Conservation (phyloP, 1,284 basidiomycete genomes). For the Neolentinus lepideus region DNA sequence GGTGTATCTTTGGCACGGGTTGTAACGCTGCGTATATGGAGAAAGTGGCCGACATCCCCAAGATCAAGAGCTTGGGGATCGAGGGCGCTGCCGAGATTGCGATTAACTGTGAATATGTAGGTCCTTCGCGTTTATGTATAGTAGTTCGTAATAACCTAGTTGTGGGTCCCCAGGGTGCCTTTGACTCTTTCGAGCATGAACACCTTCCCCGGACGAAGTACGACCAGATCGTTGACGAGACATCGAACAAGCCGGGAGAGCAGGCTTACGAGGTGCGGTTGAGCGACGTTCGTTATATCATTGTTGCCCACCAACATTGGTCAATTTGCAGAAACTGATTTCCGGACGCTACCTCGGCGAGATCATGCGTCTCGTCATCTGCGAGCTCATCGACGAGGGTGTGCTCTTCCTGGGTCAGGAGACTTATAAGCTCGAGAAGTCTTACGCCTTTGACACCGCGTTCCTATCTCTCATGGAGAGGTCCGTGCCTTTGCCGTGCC, state of each 20-base stretch:
- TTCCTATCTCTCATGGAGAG: conserved; percentile 96
- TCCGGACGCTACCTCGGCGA: conserved; percentile 97
- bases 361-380: conserved; percentile 89
- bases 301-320: background rate
- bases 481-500: conserved; percentile 26
- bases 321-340: conserved; percentile 79
- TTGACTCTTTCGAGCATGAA: conserved; percentile 94
- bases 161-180: conserved; percentile 67
- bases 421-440: conserved; percentile 94
- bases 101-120: conserved; percentile 94
- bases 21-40: conserved; percentile 99
- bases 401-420: conserved; percentile 96
- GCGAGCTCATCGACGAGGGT: conserved; percentile 95
- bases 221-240: conserved; percentile 87
- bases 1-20: conserved; percentile 96
- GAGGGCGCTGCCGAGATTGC: conserved; percentile 75
- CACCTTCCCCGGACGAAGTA: conserved; percentile 94
- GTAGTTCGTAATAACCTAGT: conserved; percentile 1
- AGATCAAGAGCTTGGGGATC: conserved; percentile 75
- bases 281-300: background rate
- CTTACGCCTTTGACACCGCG: conserved; percentile 93
- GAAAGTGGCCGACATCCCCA: conserved; percentile 66
- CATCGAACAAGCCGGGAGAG: conserved; percentile 94
- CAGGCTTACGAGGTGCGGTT: conserved; percentile 79
- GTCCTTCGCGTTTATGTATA: conserved; percentile 24